Conservation (phyloP, 2,329 filamentous ascomycete genomes). For the Trichoderma pleuroti region DNA sequence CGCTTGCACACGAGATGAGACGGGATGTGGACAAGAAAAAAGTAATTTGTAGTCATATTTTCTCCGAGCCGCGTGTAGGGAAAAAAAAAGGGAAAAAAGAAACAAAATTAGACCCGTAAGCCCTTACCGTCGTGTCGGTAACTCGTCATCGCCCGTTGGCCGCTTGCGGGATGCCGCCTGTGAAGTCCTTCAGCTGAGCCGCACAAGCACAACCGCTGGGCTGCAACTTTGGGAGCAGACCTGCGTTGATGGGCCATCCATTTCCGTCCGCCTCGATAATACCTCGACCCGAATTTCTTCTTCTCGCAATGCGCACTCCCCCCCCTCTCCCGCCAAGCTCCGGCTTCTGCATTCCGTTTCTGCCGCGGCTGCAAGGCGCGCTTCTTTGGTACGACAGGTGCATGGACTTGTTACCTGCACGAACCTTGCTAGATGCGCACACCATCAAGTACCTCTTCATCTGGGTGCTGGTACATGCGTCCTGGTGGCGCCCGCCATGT, state of each 20-base stretch:
- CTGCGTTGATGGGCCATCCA: background rate
- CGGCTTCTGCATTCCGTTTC: background rate
- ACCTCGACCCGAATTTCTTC: background rate
- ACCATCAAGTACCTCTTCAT: background rate
- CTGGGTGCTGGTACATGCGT: background rate
- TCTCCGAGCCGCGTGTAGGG: background rate
- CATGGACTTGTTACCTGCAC: background rate
- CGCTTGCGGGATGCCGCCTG: background rate
- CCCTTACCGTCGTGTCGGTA: conserved; percentile 9
- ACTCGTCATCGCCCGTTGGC: background rate
- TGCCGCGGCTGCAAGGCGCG: background rate
- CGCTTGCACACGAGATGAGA: background rate
- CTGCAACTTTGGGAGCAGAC: background rate
- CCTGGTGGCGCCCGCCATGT: background rate
- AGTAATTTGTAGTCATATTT: background rate
- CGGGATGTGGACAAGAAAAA: background rate
- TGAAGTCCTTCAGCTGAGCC: background rate
- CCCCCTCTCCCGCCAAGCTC: background rate
- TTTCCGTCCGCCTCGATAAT: background rate
- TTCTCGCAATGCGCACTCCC: background rate
- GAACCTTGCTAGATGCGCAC: background rate
- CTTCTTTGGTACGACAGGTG: background rate
- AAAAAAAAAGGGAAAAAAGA: background rate
- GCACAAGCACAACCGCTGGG: background rate
- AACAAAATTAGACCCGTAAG: background rate